phyloP scores from a whole-genome alignment of 345 rosid genomes.

The Camelina hispida region DNA sequence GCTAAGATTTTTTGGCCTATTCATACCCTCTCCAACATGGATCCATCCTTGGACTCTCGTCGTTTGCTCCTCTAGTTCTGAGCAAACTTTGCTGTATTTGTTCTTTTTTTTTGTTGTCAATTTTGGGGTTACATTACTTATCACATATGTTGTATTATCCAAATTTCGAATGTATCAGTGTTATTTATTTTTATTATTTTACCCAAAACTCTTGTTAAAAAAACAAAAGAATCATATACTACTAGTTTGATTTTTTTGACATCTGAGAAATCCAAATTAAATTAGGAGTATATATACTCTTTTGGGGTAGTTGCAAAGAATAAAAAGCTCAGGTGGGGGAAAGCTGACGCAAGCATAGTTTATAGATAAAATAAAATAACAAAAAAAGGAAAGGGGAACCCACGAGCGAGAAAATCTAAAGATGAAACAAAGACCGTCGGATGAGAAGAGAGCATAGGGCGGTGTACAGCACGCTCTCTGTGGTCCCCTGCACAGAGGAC shows the following conservation, averaged over 20 bases:
- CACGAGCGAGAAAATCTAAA: background rate
- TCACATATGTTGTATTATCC: conserved; percentile 29
- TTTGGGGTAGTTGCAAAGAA: background rate
- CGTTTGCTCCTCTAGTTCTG: conserved; percentile 35
- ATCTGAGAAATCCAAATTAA: background rate
- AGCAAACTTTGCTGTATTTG: conserved; percentile 33
- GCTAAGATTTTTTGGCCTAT: conserved; percentile 40
- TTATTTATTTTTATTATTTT: background rate
- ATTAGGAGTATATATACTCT: background rate
- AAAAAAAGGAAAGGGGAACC: too few relatives aligned
- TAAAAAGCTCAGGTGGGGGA: conserved; percentile 31
- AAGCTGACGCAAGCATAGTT: conserved; percentile 42
- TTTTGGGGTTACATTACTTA: conserved; percentile 14
- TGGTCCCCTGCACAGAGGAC: conserved; percentile 48
- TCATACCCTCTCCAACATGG: conserved; percentile 16
- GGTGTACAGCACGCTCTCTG: conserved; percentile 50
- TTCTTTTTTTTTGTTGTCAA: background rate
- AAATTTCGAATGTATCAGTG: conserved; percentile 19
- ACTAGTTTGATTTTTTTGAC: background rate
- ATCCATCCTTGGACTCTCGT: conserved; percentile 35
- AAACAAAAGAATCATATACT: background rate
- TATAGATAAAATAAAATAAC: background rate
- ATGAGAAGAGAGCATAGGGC: conserved; percentile 28
- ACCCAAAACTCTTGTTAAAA: background rate
- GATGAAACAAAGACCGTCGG: conserved; percentile 34